Evolutionary conservation across 1,284 basidiomycete species (phyloP).

Genomic region (Naganishia sp.): DNA sequence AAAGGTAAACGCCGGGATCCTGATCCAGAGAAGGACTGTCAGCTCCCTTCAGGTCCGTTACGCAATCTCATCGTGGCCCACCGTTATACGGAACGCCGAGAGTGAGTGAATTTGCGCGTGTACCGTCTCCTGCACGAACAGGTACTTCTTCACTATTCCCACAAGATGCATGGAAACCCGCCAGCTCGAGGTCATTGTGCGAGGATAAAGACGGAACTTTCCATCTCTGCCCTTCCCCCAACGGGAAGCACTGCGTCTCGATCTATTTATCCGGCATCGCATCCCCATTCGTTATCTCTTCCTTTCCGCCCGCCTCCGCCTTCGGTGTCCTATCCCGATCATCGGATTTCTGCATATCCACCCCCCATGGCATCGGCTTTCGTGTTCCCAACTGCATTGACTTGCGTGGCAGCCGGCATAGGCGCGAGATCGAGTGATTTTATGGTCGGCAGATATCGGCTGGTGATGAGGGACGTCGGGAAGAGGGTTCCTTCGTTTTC

Average conservation of each 20-base stretch:
- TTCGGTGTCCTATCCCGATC: conserved; percentile 1
- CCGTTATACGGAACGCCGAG: conserved; percentile 27
- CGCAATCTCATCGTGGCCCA: neutral
- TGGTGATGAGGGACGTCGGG: conserved; percentile 30
- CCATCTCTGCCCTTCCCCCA: conserved; percentile 22
- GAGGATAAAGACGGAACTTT: conserved; percentile 1
- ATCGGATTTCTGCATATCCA: neutral
- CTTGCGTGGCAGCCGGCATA: conserved; percentile 8
- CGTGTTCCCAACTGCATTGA: neutral
- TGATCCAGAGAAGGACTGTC: neutral
- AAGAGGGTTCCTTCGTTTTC: conserved; percentile 17
- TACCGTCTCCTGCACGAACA: conserved; percentile 20
- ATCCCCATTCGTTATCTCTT: conserved; percentile 1
- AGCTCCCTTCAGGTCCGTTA: neutral
- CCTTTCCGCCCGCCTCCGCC: conserved; percentile 2
- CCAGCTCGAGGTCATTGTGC: neutral
- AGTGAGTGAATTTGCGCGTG: conserved; percentile 29
- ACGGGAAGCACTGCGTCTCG: conserved; percentile 22
- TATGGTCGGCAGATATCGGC: conserved; percentile 19
- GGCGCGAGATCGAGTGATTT: conserved; percentile 8
- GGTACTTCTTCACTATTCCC: conserved; percentile 10
- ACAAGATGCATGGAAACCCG: neutral
- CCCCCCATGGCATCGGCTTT: conserved; percentile 5
- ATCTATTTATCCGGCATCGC: conserved; percentile 15
- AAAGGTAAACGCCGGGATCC: conserved; percentile 24